Conservation (phyloP, 495 filamentous ascomycete genomes). For the Penicillium roqueforti region DNA sequence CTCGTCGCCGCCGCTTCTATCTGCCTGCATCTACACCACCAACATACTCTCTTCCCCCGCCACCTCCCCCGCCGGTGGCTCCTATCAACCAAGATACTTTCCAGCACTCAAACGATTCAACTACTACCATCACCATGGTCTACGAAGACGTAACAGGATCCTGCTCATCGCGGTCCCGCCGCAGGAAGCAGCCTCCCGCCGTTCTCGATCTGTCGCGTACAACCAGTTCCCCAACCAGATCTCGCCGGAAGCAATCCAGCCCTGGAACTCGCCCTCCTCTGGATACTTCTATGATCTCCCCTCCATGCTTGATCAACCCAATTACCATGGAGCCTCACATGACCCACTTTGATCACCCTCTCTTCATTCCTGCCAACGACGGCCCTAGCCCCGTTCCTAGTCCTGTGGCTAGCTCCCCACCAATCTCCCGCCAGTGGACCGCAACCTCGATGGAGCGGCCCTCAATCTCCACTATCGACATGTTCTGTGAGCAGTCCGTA, state of each 20-base stretch:
- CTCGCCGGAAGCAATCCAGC: constrained; percentile 29
- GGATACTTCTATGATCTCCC: constrained; percentile 43
- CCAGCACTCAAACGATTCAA: constrained; percentile 22
- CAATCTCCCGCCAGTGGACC: constrained; percentile 35
- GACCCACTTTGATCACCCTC: constrained; percentile 42
- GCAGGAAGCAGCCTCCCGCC: constrained; percentile 36
- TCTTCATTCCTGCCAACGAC: constrained; percentile 46
- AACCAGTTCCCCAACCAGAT: constrained; percentile 15
- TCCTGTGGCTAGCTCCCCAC: constrained; percentile 33
- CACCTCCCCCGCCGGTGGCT: constrained; percentile 27
- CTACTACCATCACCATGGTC: constrained; percentile 37
- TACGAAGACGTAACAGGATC: constrained; percentile 25
- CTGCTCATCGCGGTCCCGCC: constrained; percentile 27
- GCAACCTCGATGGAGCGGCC: constrained; percentile 39
- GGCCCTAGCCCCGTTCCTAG: constrained; percentile 41
- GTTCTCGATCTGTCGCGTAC: constrained; percentile 28
- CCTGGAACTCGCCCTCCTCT: constrained; percentile 31
- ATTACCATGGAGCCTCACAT: constrained; percentile 45
- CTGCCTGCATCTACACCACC: constrained; percentile 33
- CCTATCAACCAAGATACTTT: constrained; percentile 15
- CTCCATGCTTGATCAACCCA: constrained; percentile 40
- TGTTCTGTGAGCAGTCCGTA: constrained; percentile 40
- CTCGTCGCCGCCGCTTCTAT: constrained; percentile 24
- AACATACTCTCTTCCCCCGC: constrained; percentile 31
- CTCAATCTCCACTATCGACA: constrained; percentile 43